Conservation (phyloP, 805 yeast genomes). For the Pichia membranifaciens region DNA sequence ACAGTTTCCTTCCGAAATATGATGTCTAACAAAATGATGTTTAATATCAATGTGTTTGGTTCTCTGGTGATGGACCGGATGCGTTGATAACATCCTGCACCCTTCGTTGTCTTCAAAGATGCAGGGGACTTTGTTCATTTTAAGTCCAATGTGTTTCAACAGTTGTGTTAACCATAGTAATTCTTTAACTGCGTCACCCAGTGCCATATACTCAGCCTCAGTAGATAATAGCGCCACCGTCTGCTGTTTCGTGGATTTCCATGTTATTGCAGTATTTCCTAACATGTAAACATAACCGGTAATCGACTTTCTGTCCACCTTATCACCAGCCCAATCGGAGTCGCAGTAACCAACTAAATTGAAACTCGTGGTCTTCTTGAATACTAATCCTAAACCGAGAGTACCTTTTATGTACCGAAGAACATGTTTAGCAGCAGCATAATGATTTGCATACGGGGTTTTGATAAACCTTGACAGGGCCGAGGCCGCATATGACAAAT, state of each 20-base stretch:
- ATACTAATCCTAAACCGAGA: not conserved
- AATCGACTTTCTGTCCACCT: conserved; percentile 11
- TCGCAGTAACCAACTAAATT: conserved; percentile 9
- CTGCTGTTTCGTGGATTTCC: conserved; percentile 2
- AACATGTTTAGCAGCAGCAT: conserved; percentile 6
- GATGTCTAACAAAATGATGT: conserved; percentile 3
- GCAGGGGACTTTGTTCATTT: not conserved
- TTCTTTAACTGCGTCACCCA: conserved; percentile 1
- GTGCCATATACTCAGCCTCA: conserved; percentile 4
- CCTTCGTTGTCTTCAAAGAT: conserved; percentile 6
- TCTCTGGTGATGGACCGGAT: conserved; percentile 6
- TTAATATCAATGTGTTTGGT: conserved; percentile 7
- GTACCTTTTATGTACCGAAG: conserved; percentile 7
- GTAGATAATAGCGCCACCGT: not conserved
- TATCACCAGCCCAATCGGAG: conserved; percentile 14
- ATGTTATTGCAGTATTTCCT: conserved; percentile 3
- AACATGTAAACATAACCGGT: conserved; percentile 9
- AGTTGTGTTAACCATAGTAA: not conserved
- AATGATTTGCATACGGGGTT: not conserved
- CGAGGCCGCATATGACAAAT: conserved; percentile 1
- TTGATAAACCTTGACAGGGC: conserved; percentile 1
- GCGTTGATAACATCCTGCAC: not conserved
- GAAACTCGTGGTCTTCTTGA: not conserved
- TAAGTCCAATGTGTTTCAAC: not conserved
- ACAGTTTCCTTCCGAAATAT: not conserved